Evolutionary conservation across 2,329 filamentous ascomycete species (phyloP), one percentile per base, ranked within the genome.

Genomic region (Mariannaea sp.): DNA sequence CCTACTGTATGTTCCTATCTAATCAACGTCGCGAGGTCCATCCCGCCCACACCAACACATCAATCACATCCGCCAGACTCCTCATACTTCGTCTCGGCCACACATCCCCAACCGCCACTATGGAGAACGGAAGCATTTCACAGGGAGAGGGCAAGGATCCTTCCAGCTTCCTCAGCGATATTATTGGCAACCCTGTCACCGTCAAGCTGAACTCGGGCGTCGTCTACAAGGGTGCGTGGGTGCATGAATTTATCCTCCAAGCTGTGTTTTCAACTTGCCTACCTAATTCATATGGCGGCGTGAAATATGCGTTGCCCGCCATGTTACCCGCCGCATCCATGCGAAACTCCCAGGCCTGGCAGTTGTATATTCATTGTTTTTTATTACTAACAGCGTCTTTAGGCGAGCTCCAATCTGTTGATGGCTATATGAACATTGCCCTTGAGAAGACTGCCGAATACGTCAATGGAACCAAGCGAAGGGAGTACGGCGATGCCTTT

Each of bases 381-480:
- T n/a, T n/a, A n/a, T n/a, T n/a, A 29, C 58, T 67, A 9, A 65
- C 33, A 24, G 16, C 10, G n/a, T 12, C 12, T 20, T 9, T 58
- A 97, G 93, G 94, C 64, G 92, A 97, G 71, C 82, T 97, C 30
- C 92, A 97, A 72, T 96, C 92, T 1, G 93, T 99, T 43, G 94
- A 99, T 73, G 94, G 94, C 46, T 99, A 97, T 77, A 99, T 99
- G 94, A 99, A 99, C 77, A 97, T 99, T 71, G 93, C 94, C 10
- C 83, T 99, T 24, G 94, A 99, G 74, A 94, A 96, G 76, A 96
- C 92, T 16, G 87, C 90, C 61, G 94, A 99, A 75, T 92, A 87
- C 65, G 88, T 97, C 63, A 88, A 96, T 68, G 93, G 92, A 35
- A 83, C 86, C 60, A 85, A 93, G 74, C 83, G 89, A 66, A 83